phyloP scores from a whole-genome alignment of 176 grass and related monocot genomes.

The Elymus sibiricus region DNA sequence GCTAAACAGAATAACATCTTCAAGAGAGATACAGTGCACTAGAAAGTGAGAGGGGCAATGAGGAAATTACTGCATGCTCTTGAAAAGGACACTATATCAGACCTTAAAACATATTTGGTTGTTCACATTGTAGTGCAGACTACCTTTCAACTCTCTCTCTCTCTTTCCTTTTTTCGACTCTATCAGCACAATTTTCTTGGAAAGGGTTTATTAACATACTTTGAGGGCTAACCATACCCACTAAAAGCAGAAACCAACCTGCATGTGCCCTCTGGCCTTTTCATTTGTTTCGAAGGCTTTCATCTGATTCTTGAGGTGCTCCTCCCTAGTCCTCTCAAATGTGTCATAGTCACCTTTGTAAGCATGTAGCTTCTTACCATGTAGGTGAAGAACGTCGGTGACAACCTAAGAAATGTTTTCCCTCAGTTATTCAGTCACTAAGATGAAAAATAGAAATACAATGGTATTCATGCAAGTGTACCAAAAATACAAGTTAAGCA shows the following conservation, averaged over 20 bases:
- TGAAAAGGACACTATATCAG: neutral
- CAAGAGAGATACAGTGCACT: slow-evolving; percentile 10
- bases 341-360: slow-evolving; percentile 99
- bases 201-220: neutral
- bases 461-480: neutral
- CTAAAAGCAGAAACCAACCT: slow-evolving; percentile 53
- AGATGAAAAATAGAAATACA: neutral
- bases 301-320: slow-evolving; percentile 88
- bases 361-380: slow-evolving; percentile 70
- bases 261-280: slow-evolving; percentile 85
- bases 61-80: neutral
- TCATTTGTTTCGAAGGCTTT: slow-evolving; percentile 93
- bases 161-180: neutral
- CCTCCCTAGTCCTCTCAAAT: slow-evolving; percentile 85
- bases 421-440: slow-evolving; percentile 27
- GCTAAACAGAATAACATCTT: neutral
- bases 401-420: slow-evolving; percentile 61
- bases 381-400: slow-evolving; percentile 92
- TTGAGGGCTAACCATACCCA: neutral
- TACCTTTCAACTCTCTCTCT: neutral
- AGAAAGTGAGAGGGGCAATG: neutral
- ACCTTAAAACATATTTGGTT: neutral
- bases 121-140: neutral
- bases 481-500: neutral
- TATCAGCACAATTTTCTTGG: neutral